These are phyloP conservation scores for Debaryomyces robertsiae DNA, from an alignment of 1,139 yeast species.

Conservation along the genomic window DNA sequence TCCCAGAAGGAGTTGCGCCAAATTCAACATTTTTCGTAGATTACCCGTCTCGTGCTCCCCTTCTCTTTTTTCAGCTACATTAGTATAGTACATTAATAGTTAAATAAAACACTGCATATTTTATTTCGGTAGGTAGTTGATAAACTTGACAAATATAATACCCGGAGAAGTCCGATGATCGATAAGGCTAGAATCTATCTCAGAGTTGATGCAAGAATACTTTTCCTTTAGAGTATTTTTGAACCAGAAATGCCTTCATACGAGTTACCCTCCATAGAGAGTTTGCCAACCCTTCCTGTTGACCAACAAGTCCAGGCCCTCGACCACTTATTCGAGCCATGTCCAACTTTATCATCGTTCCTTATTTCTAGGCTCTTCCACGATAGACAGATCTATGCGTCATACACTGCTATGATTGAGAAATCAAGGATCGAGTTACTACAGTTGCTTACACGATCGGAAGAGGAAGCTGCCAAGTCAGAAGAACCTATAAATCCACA, in stretches of 20 bases:
- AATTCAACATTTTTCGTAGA: constrained; percentile 46
- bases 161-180: constrained; percentile 6
- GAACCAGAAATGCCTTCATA: constrained; percentile 8
- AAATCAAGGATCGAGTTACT: constrained; percentile 42
- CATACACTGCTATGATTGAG: constrained; percentile 57
- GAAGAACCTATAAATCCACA: constrained; percentile 27
- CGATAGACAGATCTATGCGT: constrained; percentile 15
- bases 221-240: too few species aligned
- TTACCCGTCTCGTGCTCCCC: constrained; percentile 2
- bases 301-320: constrained; percentile 37
- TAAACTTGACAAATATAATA: too few species aligned
- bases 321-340: constrained; percentile 68
- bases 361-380: constrained; percentile 37
- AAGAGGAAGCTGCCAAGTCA: constrained; percentile 22
- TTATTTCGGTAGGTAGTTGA: constrained; percentile 6
- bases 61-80: constrained; percentile 1
- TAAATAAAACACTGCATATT: constrained; percentile 9
- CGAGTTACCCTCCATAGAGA: constrained; percentile 26
- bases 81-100: constrained; percentile 1
- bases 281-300: constrained; percentile 20
- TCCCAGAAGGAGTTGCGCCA: constrained; percentile 48
- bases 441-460: constrained; percentile 28
- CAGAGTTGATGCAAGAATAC: too few species aligned
- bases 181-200: constrained; percentile 2
- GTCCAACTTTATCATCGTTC: constrained; percentile 51